Evolutionary conservation across 129 eudicot genomes (phyloP).

Genomic region (Saussurea involucrata): DNA sequence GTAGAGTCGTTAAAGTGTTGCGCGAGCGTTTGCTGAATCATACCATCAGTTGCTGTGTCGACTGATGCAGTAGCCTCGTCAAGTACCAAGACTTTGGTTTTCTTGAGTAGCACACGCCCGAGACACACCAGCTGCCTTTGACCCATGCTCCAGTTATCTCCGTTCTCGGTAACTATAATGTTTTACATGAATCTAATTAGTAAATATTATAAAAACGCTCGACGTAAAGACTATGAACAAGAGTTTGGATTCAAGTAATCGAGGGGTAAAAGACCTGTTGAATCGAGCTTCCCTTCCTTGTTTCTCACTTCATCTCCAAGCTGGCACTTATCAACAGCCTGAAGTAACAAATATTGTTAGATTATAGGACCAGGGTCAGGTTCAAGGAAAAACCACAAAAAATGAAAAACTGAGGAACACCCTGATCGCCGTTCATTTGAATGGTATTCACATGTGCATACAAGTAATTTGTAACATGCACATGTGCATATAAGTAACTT

Average conservation of each 20-base stretch:
- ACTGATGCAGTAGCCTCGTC: too few relatives aligned
- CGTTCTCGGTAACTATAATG: slow-evolving; percentile 42
- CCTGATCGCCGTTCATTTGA: too few relatives aligned
- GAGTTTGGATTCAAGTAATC: neutral
- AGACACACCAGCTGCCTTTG: slow-evolving; percentile 71
- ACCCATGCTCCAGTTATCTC: slow-evolving; percentile 84
- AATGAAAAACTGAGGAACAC: too few relatives aligned
- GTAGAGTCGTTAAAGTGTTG: too few relatives aligned
- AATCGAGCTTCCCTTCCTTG: slow-evolving; percentile 74
- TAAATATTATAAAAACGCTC: neutral
- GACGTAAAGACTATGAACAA: neutral
- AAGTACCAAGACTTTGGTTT: too few relatives aligned
- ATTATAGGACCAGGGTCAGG: neutral
- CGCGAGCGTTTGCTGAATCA: too few relatives aligned
- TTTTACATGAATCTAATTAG: neutral
- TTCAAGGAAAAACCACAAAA: too few relatives aligned
- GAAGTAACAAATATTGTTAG: slow-evolving; percentile 5
- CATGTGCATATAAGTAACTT: too few relatives aligned
- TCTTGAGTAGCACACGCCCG: too few relatives aligned
- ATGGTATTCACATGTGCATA: too few relatives aligned
- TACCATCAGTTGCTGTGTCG: too few relatives aligned
- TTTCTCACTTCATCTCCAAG: slow-evolving; percentile 87
- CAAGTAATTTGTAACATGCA: too few relatives aligned
- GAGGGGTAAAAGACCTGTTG: slow-evolving; percentile 40
- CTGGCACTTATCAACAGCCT: slow-evolving; percentile 90